Percentiles rank a stretch among this genome's conserved stretches.
phyloP scores from a whole-genome alignment of 345 rosid species.

The Melaleuca quinquenervia region DNA sequence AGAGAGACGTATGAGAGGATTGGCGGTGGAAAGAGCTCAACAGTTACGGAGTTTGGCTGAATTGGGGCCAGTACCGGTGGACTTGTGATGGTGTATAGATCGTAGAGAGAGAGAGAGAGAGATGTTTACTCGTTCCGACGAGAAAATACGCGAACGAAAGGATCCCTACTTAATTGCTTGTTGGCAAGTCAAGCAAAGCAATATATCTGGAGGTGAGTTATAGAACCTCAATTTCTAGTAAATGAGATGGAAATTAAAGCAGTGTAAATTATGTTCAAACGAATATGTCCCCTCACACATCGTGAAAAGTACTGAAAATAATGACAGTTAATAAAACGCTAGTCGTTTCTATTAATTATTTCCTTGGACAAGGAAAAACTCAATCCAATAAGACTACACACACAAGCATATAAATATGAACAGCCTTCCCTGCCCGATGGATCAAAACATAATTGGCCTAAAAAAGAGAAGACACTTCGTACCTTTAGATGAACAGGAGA shows the following conservation, averaged over 20 bases:
- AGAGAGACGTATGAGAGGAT: no score
- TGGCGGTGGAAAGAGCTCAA: no score
- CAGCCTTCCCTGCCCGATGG: not conserved
- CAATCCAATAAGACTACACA: not conserved
- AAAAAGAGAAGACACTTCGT: not conserved
- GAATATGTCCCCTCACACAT: not conserved
- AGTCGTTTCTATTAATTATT: not conserved
- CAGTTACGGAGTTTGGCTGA: no score
- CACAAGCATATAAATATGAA: not conserved
- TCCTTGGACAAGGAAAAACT: not conserved
- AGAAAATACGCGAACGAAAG: no score
- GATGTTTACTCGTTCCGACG: no score
- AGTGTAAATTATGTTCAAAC: not conserved
- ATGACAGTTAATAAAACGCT: not conserved
- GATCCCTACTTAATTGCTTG: no score
- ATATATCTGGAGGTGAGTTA: not conserved
- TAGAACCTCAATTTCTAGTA: not conserved
- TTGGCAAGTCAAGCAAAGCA: no score
- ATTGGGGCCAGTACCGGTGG: no score
- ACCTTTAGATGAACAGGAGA: not conserved
- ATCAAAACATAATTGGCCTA: not conserved
- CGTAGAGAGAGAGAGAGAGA: no score
- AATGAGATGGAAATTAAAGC: not conserved
- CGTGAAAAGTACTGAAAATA: not conserved
- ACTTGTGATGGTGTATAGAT: no score